Percentiles rank a stretch among this genome's conserved stretches.
phyloP scores from a whole-genome alignment of 2,329 filamentous ascomycete genomes.

The Penicillium sp. region DNA sequence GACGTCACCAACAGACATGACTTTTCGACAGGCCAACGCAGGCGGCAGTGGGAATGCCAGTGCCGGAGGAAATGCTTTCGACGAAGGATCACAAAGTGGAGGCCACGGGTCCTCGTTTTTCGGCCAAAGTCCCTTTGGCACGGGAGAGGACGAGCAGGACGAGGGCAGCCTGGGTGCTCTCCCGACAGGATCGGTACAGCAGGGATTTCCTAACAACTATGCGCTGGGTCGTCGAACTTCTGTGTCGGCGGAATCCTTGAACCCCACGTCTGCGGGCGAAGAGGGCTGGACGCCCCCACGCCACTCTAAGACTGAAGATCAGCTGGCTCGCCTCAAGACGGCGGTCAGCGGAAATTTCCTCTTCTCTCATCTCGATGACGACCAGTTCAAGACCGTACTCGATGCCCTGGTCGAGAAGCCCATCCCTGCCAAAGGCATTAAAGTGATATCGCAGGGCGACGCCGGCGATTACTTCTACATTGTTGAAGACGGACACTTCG shows the following conservation, averaged over 20 bases:
- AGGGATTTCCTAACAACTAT: conserved; percentile 74
- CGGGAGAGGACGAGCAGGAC: conserved; percentile 20
- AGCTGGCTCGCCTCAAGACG: conserved; percentile 70
- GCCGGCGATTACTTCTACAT: conserved; percentile 97
- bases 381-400: conserved; percentile 80
- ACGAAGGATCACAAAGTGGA: conserved; percentile 14
- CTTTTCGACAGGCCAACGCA: conserved; percentile 48
- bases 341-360: conserved; percentile 89
- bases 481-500: conserved; percentile 84
- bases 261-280: conserved; percentile 74
- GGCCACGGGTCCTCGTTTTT: conserved; percentile 26
- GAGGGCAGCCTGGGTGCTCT: conserved; percentile 24
- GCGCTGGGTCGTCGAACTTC: conserved; percentile 91
- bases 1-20: conserved; percentile 66
- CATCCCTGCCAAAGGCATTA: conserved; percentile 81
- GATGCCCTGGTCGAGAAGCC: conserved; percentile 91
- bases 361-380: conserved; percentile 90
- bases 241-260: conserved; percentile 92
- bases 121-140: conserved; percentile 33
- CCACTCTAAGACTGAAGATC: conserved; percentile 77
- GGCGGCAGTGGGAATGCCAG: conserved; percentile 42
- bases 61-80: conserved; percentile 32
- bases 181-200: conserved; percentile 24
- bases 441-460: conserved; percentile 94
- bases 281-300: conserved; percentile 87